phyloP scores from a whole-genome alignment of 306 rosid species.

The Vicia faba region DNA sequence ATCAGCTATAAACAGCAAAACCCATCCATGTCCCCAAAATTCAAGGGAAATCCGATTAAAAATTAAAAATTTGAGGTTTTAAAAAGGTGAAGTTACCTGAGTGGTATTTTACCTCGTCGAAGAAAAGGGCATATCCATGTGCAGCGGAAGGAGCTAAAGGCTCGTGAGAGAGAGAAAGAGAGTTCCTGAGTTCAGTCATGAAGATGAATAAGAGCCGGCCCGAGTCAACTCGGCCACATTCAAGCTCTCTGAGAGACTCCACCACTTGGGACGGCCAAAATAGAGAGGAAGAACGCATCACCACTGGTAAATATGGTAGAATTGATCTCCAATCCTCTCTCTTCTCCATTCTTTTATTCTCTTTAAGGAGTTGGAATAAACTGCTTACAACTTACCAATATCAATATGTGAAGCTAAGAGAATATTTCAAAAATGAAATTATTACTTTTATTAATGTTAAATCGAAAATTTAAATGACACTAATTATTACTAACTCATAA shows the following conservation, averaged over 20 bases:
- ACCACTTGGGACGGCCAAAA: slow-evolving; percentile 81
- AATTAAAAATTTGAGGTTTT: slow-evolving; percentile 1
- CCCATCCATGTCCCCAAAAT: slow-evolving; percentile 10
- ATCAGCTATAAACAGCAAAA: slow-evolving; percentile 12
- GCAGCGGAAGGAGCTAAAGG: no score
- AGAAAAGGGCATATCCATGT: slow-evolving; percentile 80
- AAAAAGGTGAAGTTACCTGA: not conserved
- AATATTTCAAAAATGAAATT: no score
- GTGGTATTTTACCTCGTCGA: slow-evolving; percentile 63
- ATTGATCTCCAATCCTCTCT: slow-evolving; percentile 73
- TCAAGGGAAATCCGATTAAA: not conserved
- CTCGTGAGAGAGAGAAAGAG: no score
- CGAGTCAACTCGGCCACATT: slow-evolving; percentile 51
- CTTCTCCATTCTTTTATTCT: slow-evolving; percentile 48
- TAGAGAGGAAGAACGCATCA: slow-evolving; percentile 49
- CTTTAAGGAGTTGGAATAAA: not conserved
- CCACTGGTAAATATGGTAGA: slow-evolving; percentile 60
- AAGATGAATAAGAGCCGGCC: no score
- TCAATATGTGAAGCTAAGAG: no score
- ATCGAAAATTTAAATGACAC: no score
- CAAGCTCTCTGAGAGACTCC: slow-evolving; percentile 57
- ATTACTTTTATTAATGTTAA: no score
- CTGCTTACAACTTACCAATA: not conserved
- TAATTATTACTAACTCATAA: no score
- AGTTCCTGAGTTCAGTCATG: no score